Percentiles rank a stretch among this genome's conserved stretches.
Conservation (phyloP, 805 yeast genomes). For the Torulaspora microellipsoides region DNA sequence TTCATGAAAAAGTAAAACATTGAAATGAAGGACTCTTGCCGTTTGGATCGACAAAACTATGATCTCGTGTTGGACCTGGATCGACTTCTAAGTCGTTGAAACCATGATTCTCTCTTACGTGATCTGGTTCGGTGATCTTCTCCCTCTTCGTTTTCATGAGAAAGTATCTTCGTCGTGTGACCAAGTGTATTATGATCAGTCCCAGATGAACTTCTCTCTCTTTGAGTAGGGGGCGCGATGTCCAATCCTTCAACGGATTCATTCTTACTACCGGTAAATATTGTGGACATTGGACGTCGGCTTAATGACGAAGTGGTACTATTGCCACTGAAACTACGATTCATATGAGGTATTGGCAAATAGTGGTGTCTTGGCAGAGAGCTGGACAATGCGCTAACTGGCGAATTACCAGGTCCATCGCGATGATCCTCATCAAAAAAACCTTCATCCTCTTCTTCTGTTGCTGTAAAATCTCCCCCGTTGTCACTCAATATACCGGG, state of each 20-base stretch:
- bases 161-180: not conserved
- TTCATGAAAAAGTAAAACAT: no score
- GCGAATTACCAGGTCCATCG: slow-evolving; percentile 15
- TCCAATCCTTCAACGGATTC: slow-evolving; percentile 24
- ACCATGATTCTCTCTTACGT: slow-evolving; percentile 41
- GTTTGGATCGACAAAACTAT: not conserved
- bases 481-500: slow-evolving; percentile 32
- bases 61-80: slow-evolving; percentile 29
- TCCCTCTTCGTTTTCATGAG: slow-evolving; percentile 10
- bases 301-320: slow-evolving; percentile 20
- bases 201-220: slow-evolving; percentile 1
- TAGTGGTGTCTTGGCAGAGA: slow-evolving; percentile 15
- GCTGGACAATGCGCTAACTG: slow-evolving; percentile 14
- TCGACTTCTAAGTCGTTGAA: slow-evolving; percentile 40
- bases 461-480: slow-evolving; percentile 27
- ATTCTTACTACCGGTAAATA: slow-evolving; percentile 14
- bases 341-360: slow-evolving; percentile 17
- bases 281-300: slow-evolving; percentile 22
- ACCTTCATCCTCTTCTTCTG: slow-evolving; percentile 30
- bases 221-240: not conserved
- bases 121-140: slow-evolving; percentile 23
- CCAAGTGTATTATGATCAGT: not conserved
- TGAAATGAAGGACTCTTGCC: no score
- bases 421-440: slow-evolving; percentile 21
- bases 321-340: slow-evolving; percentile 22